Percentiles rank a stretch among this genome's conserved stretches.
These are phyloP conservation scores for Pogostemon cablin DNA, from an alignment of 257 asterid genomes.

Conservation along the genomic window DNA sequence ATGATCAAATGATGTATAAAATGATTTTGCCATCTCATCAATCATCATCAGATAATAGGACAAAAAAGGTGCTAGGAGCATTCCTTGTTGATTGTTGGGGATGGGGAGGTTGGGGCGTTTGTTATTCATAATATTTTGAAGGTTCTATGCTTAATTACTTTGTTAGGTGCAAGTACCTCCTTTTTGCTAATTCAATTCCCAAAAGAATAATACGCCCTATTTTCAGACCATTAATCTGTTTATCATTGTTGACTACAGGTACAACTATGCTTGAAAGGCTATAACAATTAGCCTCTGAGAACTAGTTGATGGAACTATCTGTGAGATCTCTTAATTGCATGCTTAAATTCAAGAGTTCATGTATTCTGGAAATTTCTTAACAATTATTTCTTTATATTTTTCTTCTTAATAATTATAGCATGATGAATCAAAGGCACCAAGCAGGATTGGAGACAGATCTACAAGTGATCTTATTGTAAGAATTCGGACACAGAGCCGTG, in stretches of 20 bases:
- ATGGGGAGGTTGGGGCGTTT: not conserved
- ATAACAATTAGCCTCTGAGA: constrained; percentile 23
- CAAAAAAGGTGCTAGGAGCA: not conserved
- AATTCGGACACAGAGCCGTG: constrained; percentile 81
- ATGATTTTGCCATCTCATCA: not conserved
- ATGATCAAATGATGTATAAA: not conserved
- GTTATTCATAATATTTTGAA: not conserved
- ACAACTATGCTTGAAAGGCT: constrained; percentile 34
- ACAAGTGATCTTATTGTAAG: constrained; percentile 88
- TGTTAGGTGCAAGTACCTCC: constrained; percentile 2
- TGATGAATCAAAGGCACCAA: constrained; percentile 38
- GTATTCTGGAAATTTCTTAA: constrained; percentile 13
- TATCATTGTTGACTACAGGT: constrained; percentile 40
- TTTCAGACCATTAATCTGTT: constrained; percentile 11
- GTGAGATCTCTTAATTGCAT: constrained; percentile 47
- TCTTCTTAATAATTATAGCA: constrained; percentile 40
- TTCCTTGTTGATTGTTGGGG: not conserved
- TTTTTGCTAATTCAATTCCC: not conserved
- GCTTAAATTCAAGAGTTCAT: constrained; percentile 16
- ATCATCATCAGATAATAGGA: not conserved
- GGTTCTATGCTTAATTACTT: not conserved
- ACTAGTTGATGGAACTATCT: constrained; percentile 50
- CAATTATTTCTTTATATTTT: constrained; percentile 24
- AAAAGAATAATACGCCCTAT: not conserved
- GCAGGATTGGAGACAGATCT: constrained; percentile 70